phyloP scores from a whole-genome alignment of 768 basidiomycete species.

The Naganishia randhawae region DNA sequence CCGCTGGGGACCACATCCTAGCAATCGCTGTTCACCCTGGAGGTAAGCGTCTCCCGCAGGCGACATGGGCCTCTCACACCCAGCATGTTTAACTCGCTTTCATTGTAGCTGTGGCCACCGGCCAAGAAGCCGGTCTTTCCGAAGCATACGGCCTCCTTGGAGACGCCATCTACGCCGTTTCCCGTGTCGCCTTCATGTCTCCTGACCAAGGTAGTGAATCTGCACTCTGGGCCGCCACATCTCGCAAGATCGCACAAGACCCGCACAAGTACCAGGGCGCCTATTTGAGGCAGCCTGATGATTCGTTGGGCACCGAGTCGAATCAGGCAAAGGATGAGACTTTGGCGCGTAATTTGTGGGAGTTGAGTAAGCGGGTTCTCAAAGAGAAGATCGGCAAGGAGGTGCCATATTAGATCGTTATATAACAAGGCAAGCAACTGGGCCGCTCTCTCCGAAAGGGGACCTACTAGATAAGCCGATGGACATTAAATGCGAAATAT shows the following conservation, averaged over 20 bases:
- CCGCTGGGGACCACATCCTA: conserved; percentile 37
- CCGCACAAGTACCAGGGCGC: conserved; percentile 43
- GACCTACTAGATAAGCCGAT: too few relatives aligned
- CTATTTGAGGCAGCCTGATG: conserved; percentile 48
- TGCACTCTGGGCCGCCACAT: conserved; percentile 45
- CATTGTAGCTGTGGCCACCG: conserved; percentile 41
- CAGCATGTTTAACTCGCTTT: background rate
- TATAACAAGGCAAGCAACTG: too few relatives aligned
- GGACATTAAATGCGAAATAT: too few relatives aligned
- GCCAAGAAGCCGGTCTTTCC: conserved; percentile 45
- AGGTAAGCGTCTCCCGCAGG: conserved; percentile 1
- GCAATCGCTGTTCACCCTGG: conserved; percentile 47
- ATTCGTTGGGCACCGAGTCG: conserved; percentile 39
- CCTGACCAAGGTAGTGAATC: conserved; percentile 48
- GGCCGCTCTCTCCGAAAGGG: too few relatives aligned
- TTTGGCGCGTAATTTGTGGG: conserved; percentile 44
- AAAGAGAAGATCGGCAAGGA: conserved; percentile 43
- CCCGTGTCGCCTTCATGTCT: conserved; percentile 46
- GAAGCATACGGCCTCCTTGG: conserved; percentile 45
- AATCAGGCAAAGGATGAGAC: conserved; percentile 41
- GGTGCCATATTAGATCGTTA: conserved; percentile 23
- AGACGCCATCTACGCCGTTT: conserved; percentile 37
- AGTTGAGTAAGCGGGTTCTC: conserved; percentile 39
- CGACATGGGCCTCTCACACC: background rate
- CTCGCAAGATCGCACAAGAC: conserved; percentile 30